These are phyloP conservation scores for Vitis cinerea DNA, from an alignment of 164 flowering plant species.

Conservation along the genomic window DNA sequence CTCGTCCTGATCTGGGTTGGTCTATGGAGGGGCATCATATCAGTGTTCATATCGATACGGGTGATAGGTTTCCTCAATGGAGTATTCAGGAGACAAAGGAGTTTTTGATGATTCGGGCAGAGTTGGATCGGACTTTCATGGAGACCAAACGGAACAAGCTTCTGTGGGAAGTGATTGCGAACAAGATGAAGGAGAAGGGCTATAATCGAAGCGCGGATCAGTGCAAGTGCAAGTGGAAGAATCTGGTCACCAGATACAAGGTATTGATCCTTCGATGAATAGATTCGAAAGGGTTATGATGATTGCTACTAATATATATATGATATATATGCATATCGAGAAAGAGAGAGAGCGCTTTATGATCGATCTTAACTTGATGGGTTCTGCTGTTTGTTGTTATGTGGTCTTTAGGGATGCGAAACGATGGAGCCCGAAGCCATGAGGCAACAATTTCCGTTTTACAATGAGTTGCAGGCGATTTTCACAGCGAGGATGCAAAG, in stretches of 20 bases:
- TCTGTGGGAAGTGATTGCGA: constrained; percentile 78
- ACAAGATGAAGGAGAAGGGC: constrained; percentile 78
- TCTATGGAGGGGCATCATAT: constrained; percentile 48
- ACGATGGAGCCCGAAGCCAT: constrained; percentile 68
- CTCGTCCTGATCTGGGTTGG: not conserved
- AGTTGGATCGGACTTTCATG: constrained; percentile 83
- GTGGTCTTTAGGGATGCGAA: constrained; percentile 63
- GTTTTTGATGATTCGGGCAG: constrained; percentile 65
- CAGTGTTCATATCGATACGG: constrained; percentile 26
- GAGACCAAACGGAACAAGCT: constrained; percentile 85
- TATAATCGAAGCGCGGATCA: constrained; percentile 80
- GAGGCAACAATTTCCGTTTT: constrained; percentile 83
- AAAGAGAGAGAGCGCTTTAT: no score
- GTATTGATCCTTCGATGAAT: constrained; percentile 20
- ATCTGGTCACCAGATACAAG: constrained; percentile 85
- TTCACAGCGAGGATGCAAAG: constrained; percentile 73
- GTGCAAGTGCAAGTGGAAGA: constrained; percentile 99
- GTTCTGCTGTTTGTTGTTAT: not conserved
- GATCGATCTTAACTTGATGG: not conserved
- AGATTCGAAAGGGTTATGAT: no score
- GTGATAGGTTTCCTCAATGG: constrained; percentile 90
- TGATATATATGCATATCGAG: no score
- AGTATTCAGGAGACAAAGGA: constrained; percentile 77
- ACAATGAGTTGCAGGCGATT: constrained; percentile 75
- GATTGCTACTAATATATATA: no score